Conservation (phyloP, 345 rosid species). For the Mercurialis annua region DNA sequence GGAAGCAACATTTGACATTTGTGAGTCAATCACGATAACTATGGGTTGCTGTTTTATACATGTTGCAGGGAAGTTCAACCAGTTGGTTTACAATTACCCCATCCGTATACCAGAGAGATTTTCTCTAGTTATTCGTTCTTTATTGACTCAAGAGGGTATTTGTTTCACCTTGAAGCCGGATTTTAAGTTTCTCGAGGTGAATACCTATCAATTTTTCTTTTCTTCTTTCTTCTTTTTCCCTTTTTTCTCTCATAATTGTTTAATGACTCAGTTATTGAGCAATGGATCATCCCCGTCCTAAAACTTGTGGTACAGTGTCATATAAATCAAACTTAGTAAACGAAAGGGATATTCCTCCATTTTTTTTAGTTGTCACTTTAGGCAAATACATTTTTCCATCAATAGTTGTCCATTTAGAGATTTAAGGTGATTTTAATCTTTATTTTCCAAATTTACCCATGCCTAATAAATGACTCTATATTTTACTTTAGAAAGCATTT, state of each 20-base stretch:
- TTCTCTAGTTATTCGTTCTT: slow-evolving; percentile 91
- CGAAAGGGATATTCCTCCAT: no score
- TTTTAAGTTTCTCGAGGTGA: slow-evolving; percentile 98
- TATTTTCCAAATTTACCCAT: no score
- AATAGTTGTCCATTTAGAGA: no score
- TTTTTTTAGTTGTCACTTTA: no score
- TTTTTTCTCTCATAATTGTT: not conserved
- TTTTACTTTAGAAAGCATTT: no score
- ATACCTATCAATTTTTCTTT: not conserved
- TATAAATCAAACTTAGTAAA: no score
- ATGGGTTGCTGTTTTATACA: not conserved
- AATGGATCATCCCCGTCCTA: not conserved
- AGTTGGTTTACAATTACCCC: slow-evolving; percentile 84
- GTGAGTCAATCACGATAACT: not conserved
- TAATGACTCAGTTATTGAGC: not conserved
- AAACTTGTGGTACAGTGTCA: no score
- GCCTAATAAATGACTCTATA: no score
- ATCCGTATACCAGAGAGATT: slow-evolving; percentile 97
- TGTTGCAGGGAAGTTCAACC: slow-evolving; percentile 78
- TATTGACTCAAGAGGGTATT: slow-evolving; percentile 93
- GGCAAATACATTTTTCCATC: no score
- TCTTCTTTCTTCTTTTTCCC: not conserved
- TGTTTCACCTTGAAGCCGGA: slow-evolving; percentile 93
- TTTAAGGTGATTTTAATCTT: no score
- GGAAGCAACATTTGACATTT: no score